Evolutionary conservation across 139 green algal genomes (phyloP).

Genomic region (Gonium pectorale): DNA sequence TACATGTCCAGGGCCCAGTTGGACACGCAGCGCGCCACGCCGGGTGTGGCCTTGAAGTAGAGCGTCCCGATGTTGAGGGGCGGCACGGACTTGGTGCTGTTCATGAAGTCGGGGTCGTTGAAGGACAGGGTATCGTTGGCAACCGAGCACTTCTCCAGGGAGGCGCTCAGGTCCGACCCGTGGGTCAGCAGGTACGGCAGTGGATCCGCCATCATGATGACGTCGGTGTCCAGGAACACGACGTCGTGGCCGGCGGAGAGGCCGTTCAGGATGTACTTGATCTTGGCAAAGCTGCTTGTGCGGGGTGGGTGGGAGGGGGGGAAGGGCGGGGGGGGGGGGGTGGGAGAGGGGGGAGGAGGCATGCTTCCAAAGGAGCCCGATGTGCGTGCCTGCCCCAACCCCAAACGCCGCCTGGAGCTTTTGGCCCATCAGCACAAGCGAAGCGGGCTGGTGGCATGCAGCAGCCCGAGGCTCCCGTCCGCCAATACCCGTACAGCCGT

Average conservation of each 20-base stretch:
- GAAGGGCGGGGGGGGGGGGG: neutral
- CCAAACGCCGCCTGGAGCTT: neutral
- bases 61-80: slow-evolving; percentile 35
- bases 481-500: neutral
- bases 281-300: slow-evolving; percentile 34
- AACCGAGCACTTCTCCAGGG: slow-evolving; percentile 31
- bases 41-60: slow-evolving; percentile 42
- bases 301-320: neutral
- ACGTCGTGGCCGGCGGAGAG: slow-evolving; percentile 28
- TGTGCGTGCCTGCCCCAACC: neutral
- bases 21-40: slow-evolving; percentile 38
- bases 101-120: neutral
- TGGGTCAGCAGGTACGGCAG: slow-evolving; percentile 18
- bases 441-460: too few species aligned
- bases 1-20: slow-evolving; percentile 39
- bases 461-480: too few species aligned
- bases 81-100: neutral
- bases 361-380: neutral
- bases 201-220: slow-evolving; percentile 26
- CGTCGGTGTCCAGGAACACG: slow-evolving; percentile 38
- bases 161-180: neutral
- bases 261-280: slow-evolving; percentile 50
- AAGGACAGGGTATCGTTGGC: neutral
- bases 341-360: neutral
- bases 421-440: neutral